Conservation (phyloP, 2,329 filamentous ascomycete species). For the Emmonsia crescens region DNA sequence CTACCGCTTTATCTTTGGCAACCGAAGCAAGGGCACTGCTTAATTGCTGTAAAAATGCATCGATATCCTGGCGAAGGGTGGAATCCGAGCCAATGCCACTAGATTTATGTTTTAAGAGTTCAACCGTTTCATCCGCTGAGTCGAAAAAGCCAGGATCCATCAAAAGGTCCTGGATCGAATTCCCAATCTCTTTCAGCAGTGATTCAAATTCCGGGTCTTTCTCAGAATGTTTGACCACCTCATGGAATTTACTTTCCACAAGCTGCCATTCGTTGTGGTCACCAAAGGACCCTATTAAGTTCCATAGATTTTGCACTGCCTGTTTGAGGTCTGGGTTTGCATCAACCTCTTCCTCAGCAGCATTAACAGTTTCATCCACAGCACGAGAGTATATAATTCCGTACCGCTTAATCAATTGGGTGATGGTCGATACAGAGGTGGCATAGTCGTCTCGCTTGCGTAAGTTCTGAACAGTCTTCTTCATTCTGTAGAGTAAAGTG, state of each 20-base stretch:
- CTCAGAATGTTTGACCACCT: slow-evolving; percentile 61
- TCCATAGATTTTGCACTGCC: slow-evolving; percentile 71
- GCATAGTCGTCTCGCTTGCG: slow-evolving; percentile 71
- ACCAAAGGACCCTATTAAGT: slow-evolving; percentile 68
- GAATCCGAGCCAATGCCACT: slow-evolving; percentile 53
- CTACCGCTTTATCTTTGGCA: slow-evolving; percentile 59
- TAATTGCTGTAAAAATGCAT: slow-evolving; percentile 58
- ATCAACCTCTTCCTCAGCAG: slow-evolving; percentile 59
- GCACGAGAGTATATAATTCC: slow-evolving; percentile 65
- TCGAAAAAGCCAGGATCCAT: slow-evolving; percentile 81
- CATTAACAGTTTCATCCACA: slow-evolving; percentile 54
- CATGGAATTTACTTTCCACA: slow-evolving; percentile 56
- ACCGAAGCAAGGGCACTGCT: slow-evolving; percentile 59
- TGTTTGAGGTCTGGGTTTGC: slow-evolving; percentile 64
- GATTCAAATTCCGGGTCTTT: slow-evolving; percentile 75
- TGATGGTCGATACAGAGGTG: slow-evolving; percentile 70
- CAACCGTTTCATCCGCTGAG: slow-evolving; percentile 55
- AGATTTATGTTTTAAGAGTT: slow-evolving; percentile 47
- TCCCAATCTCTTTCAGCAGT: slow-evolving; percentile 61
- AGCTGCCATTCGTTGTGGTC: slow-evolving; percentile 63
- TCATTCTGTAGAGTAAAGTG: slow-evolving; percentile 63
- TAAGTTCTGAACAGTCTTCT: slow-evolving; percentile 62
- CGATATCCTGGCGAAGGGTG: slow-evolving; percentile 59
- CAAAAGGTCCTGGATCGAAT: slow-evolving; percentile 67
- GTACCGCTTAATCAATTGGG: slow-evolving; percentile 66